Evolutionary conservation across 2,329 filamentous ascomycete species (phyloP).

Genomic region (Penicillium sumatraense): DNA sequence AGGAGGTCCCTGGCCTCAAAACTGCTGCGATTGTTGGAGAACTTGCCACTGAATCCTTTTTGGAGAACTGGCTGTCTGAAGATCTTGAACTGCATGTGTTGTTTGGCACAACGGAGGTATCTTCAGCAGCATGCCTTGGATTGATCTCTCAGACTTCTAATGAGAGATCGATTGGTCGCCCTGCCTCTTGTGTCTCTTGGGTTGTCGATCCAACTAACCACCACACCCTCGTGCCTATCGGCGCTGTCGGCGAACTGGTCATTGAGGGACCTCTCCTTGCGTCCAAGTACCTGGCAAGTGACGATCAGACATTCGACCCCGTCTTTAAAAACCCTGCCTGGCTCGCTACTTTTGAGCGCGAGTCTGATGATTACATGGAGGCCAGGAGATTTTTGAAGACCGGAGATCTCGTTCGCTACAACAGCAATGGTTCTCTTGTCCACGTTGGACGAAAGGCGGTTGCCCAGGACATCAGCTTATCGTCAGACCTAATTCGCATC

Average conservation of each 20-base stretch:
- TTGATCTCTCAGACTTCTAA: background rate
- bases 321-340: slow-evolving; percentile 55
- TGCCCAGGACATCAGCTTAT: background rate
- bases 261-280: slow-evolving; percentile 50
- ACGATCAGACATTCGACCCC: slow-evolving; percentile 53
- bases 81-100: slow-evolving; percentile 26
- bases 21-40: slow-evolving; percentile 30
- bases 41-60: background rate
- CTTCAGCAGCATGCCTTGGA: slow-evolving; percentile 28
- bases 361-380: background rate
- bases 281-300: slow-evolving; percentile 49
- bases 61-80: slow-evolving; percentile 20
- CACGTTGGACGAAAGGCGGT: slow-evolving; percentile 38
- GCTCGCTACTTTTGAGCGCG: slow-evolving; percentile 4
- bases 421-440: slow-evolving; percentile 39
- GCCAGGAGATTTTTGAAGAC: slow-evolving; percentile 38
- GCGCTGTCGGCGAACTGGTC: slow-evolving; percentile 32
- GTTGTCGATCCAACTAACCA: slow-evolving; percentile 38
- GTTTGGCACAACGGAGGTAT: slow-evolving; percentile 33
- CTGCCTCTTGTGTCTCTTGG: slow-evolving; percentile 36
- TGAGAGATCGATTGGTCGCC: slow-evolving; percentile 27
- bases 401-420: slow-evolving; percentile 44
- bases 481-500: slow-evolving; percentile 9
- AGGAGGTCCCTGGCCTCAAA: slow-evolving; percentile 33
- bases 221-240: slow-evolving; percentile 40